phyloP scores from a whole-genome alignment of 306 rosid species.

The Echinosophora koreensis region DNA sequence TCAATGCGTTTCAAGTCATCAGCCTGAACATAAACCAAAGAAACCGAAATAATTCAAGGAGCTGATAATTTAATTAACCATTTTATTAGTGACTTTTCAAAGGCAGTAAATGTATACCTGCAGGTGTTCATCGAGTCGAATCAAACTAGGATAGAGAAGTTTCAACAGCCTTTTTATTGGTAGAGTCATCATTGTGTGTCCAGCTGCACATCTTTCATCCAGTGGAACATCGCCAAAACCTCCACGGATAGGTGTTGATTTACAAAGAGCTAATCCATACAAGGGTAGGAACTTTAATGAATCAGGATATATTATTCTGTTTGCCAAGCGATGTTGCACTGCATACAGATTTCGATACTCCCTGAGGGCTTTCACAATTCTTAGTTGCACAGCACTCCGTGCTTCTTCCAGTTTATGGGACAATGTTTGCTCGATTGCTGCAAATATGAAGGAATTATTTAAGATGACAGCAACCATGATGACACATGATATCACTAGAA shows the following conservation, averaged over 20 bases:
- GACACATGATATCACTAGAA: conserved; percentile 37
- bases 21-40: conserved; percentile 54
- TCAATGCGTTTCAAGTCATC: conserved; percentile 62
- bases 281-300: conserved; percentile 78
- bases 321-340: conserved; percentile 91
- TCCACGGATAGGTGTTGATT: conserved; percentile 89
- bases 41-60: conserved; percentile 45
- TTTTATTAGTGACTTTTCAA: conserved; percentile 21
- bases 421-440: conserved; percentile 93
- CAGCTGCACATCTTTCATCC: conserved; percentile 93
- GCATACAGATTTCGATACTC: conserved; percentile 91
- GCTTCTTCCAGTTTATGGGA: conserved; percentile 94
- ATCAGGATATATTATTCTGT: conserved; percentile 94
- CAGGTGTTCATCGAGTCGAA: conserved; percentile 80
- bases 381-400: conserved; percentile 75
- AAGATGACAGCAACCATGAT: conserved; percentile 48
- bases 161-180: conserved; percentile 85
- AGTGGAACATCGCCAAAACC: conserved; percentile 81
- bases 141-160: conserved; percentile 85
- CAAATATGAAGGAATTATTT: conserved; percentile 53
- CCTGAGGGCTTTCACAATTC: conserved; percentile 86
- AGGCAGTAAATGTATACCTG: conserved; percentile 60
- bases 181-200: conserved; percentile 83
- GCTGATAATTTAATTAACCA: conserved; percentile 1
- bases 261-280: conserved; percentile 91